Evolutionary conservation across 2,329 filamentous ascomycete genomes (phyloP), one percentile per base, ranked within the genome.

Genomic region (Fusarium drepaniforme): DNA sequence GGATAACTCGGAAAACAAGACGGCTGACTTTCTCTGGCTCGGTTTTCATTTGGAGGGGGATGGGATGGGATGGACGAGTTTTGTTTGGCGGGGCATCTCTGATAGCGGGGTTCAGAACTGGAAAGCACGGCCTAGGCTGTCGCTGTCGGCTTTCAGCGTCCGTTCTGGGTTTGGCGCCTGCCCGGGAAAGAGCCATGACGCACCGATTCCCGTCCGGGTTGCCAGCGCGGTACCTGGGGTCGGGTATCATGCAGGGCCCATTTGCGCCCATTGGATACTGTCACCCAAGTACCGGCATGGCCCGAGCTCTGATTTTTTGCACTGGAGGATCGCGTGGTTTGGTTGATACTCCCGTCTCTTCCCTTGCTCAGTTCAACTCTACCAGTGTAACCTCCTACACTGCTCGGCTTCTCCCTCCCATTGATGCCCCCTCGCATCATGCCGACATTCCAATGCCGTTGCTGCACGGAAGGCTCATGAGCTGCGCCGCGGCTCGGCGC

Each of bases 391-490:
- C 37, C 42, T 23, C 30, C 18, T 66, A 33, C 49, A 56, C 42
- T 56, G 33, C 23, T 15, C 62, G 53, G 46, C 67, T 25, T 51
- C 33, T 53, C 38, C 21, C 53, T 23, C 37, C 68, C 56, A 60
- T 73, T 65, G 71, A 71, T 75, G 61, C 72, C 57, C 46, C 60
- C 37, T 35, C 62, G 70, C 72, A 77, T 72, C 71, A 82, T 82
- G 81, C 75, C 61, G 67, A 46, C 61, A 53, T 44, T 67, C 53
- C 74, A 70, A 82, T 82, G 81, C 77, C 77, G 61, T 49, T 80
- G 67, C 77, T 82, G 37, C 77, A 79, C 63, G 72, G 74, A 77
- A 82, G 77, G 77, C 73, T 78, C 53, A 56, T 78, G 33, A 79
- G 72, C 75, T 77, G 76, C 60, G 67, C 58, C n/a, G 75, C 75